Conservation (phyloP, 2,329 filamentous ascomycete species). For the Fusarium mexicanum region DNA sequence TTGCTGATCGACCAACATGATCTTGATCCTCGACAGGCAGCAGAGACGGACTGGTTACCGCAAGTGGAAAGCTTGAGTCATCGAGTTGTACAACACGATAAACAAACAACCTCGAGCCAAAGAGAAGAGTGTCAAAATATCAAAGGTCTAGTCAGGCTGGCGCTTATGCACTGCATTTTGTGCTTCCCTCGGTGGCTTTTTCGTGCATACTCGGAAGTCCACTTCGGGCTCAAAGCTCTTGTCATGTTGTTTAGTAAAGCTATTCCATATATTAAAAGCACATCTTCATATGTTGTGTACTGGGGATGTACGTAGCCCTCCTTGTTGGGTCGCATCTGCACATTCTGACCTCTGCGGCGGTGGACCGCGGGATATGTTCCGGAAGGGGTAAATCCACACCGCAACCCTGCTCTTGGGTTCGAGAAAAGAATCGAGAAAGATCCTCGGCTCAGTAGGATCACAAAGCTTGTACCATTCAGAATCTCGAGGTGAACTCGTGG, state of each 20-base stretch:
- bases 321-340: conserved; percentile 4
- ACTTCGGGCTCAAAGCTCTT: neutral
- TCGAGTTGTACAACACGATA: conserved; percentile 11
- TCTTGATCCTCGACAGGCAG: conserved; percentile 24
- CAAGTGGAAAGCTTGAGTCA: conserved; percentile 24
- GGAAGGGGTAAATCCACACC: conserved; percentile 7
- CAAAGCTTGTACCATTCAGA: conserved; percentile 12
- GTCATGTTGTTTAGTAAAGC: neutral
- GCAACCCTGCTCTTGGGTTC: conserved; percentile 13
- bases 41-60: conserved; percentile 19
- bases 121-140: neutral
- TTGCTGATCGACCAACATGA: conserved; percentile 25
- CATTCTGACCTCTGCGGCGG: conserved; percentile 5
- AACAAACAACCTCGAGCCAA: conserved; percentile 34
- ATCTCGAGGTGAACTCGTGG: conserved; percentile 25
- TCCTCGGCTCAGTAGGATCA: conserved; percentile 19
- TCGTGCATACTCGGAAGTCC: neutral
- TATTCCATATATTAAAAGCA: neutral
- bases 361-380: conserved; percentile 21
- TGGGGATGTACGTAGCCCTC: neutral
- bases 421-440: conserved; percentile 36
- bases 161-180: conserved; percentile 41
- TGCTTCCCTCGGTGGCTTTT: conserved; percentile 3
- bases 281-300: neutral
- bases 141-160: conserved; percentile 28